Conservation (phyloP, 768 basidiomycete genomes). For the Phylloporus scabripes region DNA sequence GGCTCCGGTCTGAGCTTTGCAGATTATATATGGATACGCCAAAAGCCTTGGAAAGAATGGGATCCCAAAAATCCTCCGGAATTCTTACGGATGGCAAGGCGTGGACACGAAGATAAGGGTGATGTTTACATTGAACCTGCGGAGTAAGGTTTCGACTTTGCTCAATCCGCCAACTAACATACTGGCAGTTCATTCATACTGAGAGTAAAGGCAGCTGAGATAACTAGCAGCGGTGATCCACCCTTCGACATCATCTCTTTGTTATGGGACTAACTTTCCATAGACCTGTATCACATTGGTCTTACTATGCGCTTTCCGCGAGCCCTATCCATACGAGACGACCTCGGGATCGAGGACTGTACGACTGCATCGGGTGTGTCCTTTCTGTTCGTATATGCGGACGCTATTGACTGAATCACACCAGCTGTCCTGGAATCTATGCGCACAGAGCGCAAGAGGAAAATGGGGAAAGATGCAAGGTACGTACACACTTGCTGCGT, state of each 20-base stretch:
- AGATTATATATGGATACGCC: conserved; percentile 81
- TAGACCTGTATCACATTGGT: conserved; percentile 79
- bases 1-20: conserved; percentile 83
- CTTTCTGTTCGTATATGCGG: background rate
- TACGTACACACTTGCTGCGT: conserved; percentile 30
- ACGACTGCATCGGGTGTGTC: conserved; percentile 58
- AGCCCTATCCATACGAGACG: conserved; percentile 73
- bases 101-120: conserved; percentile 71
- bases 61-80: conserved; percentile 67
- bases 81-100: conserved; percentile 60
- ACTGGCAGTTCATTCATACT: conserved; percentile 79
- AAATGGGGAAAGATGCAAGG: conserved; percentile 60
- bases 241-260: background rate
- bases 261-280: conserved; percentile 1
- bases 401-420: background rate
- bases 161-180: background rate
- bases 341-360: conserved; percentile 67
- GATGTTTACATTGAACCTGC: conserved; percentile 88
- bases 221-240: conserved; percentile 62
- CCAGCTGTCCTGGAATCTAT: conserved; percentile 57
- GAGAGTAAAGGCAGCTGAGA: conserved; percentile 91
- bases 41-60: conserved; percentile 79
- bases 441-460: conserved; percentile 65
- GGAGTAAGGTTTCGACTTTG: conserved; percentile 48
- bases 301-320: conserved; percentile 95